phyloP scores from a whole-genome alignment of 1,284 basidiomycete species.

The Termitomyces sp. region DNA sequence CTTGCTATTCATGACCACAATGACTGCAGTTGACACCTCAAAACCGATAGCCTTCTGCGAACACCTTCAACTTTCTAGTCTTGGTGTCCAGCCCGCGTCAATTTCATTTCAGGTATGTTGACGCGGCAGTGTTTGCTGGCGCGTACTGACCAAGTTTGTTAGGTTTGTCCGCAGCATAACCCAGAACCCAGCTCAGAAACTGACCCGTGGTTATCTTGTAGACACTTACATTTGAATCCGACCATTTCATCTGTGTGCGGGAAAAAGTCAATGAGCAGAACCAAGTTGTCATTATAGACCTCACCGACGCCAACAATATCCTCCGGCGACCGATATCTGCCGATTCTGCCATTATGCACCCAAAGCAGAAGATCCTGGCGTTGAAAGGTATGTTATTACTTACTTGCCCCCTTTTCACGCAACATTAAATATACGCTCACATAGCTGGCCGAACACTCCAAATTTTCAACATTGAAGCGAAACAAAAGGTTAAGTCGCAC shows the following conservation, averaged over 20 bases:
- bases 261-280: slow-evolving; percentile 89
- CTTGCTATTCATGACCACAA: slow-evolving; percentile 19
- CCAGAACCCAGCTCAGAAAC: neutral
- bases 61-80: slow-evolving; percentile 89
- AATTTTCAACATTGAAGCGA: slow-evolving; percentile 97
- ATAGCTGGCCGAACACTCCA: slow-evolving; percentile 91
- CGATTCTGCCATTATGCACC: slow-evolving; percentile 99
- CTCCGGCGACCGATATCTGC: slow-evolving; percentile 94
- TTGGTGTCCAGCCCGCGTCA: slow-evolving; percentile 93
- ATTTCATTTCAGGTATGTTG: slow-evolving; percentile 91
- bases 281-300: slow-evolving; percentile 97
- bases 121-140: slow-evolving; percentile 28
- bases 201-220: slow-evolving; percentile 24
- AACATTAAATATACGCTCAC: slow-evolving; percentile 8
- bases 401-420: neutral
- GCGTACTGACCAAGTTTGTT: slow-evolving; percentile 23
- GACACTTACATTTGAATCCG: slow-evolving; percentile 93
- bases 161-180: slow-evolving; percentile 25
- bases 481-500: slow-evolving; percentile 97
- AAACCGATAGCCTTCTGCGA: slow-evolving; percentile 83
- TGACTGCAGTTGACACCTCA: slow-evolving; percentile 42
- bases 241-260: slow-evolving; percentile 93
- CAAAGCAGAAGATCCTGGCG: slow-evolving; percentile 94
- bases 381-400: slow-evolving; percentile 67
- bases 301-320: slow-evolving; percentile 93